These are phyloP conservation scores for Royoungia palumana DNA, from an alignment of 768 basidiomycete genomes.

Conservation along the genomic window DNA sequence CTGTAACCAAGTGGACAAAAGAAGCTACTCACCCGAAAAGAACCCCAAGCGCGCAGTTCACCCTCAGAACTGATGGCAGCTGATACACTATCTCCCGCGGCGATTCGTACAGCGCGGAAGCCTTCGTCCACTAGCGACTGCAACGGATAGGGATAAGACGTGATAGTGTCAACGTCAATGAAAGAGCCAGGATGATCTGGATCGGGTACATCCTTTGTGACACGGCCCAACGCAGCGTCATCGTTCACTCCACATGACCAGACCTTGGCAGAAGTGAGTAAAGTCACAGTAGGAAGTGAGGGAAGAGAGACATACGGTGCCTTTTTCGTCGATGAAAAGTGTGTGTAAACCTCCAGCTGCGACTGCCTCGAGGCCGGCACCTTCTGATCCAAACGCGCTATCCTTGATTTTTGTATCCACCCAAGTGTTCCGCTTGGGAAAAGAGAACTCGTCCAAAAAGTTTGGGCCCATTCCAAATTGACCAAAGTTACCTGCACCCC, in stretches of 20 bases:
- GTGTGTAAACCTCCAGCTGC: constrained; percentile 88
- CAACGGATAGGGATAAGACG: constrained; percentile 61
- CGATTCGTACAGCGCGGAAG: constrained; percentile 81
- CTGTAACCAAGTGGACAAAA: not conserved
- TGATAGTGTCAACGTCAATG: constrained; percentile 50
- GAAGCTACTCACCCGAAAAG: constrained; percentile 68
- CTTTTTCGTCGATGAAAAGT: constrained; percentile 84
- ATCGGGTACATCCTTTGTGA: constrained; percentile 58
- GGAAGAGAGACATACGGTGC: constrained; percentile 60
- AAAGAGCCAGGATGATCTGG: constrained; percentile 58
- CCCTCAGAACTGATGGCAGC: constrained; percentile 80
- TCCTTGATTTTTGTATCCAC: constrained; percentile 71
- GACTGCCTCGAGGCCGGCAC: constrained; percentile 78
- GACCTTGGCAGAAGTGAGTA: constrained; percentile 43
- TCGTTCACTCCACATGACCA: constrained; percentile 90
- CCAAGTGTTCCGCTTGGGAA: constrained; percentile 76
- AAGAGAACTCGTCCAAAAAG: constrained; percentile 63
- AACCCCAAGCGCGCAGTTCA: constrained; percentile 83
- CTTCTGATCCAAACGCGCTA: constrained; percentile 64
- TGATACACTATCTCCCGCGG: constrained; percentile 85
- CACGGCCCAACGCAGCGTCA: constrained; percentile 81
- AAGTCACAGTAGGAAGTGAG: not conserved
- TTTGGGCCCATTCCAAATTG: constrained; percentile 91
- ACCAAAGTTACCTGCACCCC: constrained; percentile 92
- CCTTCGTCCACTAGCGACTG: constrained; percentile 68